Evolutionary conservation across 345 rosid species (phyloP), one percentile per base, ranked within the genome.

Genomic region (Linum trigynum): DNA sequence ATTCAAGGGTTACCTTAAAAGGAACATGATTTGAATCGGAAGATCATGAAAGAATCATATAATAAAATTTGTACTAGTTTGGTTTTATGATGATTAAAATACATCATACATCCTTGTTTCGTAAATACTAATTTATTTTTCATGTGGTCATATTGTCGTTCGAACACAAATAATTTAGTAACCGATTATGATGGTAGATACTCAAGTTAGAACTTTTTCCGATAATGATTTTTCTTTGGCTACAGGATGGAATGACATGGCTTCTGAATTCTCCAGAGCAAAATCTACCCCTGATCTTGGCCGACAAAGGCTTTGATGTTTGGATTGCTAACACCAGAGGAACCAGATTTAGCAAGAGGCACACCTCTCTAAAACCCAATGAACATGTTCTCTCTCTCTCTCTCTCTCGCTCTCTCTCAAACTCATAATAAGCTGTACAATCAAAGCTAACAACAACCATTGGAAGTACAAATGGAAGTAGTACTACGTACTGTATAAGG

Each of bases 171-270:
- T 1, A 16, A 4, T 56, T 6, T 12, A 17, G 61, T 17, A 32
- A n/a, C n/a, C n/a, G n/a, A n/a, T n/a, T 3, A 10, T n/a, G 37
- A 0, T 12, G 7, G 35, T 37, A 59, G 59, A 36, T 16, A 12
- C 11, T 45, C 32, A 40, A 6, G 17, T 50, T 14, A n/a, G 11
- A 10, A 37, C n/a, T 65, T 55, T 51, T 57, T 9, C 60, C n/a
- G 61, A 14, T 2, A 11, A 23, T 5, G 42, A 8, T 64, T 50
- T 38, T 23, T n/a, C 12, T 61, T 57, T 10, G 59, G 70, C 56
- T 38, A 66, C 84, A 94, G 97, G 99, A 94, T 73, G 99, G 97
- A 55, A 75, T 82, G 88, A 82, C 96, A 35, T 94, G 97, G 99
- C 81, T 94, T 5, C 58, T 90, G 64, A 94, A 94, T 71, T 72